These are phyloP conservation scores for Kwoniella botswanensis DNA, from an alignment of 768 basidiomycete species.

Conservation along the genomic window DNA sequence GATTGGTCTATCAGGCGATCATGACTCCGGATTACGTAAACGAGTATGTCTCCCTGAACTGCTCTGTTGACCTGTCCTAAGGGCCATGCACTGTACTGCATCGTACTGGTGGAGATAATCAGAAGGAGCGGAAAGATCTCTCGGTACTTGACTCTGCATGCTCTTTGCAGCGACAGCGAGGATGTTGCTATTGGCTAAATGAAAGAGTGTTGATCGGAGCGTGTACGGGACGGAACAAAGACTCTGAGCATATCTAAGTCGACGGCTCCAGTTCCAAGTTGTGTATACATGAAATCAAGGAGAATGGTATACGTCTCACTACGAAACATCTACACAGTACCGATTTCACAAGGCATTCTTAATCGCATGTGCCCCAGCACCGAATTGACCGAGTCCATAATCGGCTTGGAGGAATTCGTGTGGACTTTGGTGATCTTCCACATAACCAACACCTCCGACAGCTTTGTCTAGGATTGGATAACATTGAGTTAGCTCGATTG, in stretches of 20 bases:
- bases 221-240: no score
- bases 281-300: not conserved
- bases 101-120: no score
- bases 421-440: slow-evolving; percentile 23
- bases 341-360: slow-evolving; percentile 3
- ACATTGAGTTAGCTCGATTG: not conserved
- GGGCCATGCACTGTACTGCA: no score
- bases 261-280: not conserved
- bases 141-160: no score
- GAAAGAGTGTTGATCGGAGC: no score
- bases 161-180: no score
- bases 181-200: no score
- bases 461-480: slow-evolving; percentile 19
- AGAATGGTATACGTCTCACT: not conserved
- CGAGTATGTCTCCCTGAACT: not conserved
- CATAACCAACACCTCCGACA: slow-evolving; percentile 26
- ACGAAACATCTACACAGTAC: not conserved
- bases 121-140: no score
- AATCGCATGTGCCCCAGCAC: not conserved
- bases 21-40: slow-evolving; percentile 9
- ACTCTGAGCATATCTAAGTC: no score
- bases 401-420: slow-evolving; percentile 12
- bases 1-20: not conserved
- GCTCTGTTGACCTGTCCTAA: no score
- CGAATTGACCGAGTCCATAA: slow-evolving; percentile 11